A percentile compares a stretch with the other conserved stretches of the same genome.
phyloP scores from a whole-genome alignment of 129 eudicot genomes.

The Helianthus tuberosus region DNA sequence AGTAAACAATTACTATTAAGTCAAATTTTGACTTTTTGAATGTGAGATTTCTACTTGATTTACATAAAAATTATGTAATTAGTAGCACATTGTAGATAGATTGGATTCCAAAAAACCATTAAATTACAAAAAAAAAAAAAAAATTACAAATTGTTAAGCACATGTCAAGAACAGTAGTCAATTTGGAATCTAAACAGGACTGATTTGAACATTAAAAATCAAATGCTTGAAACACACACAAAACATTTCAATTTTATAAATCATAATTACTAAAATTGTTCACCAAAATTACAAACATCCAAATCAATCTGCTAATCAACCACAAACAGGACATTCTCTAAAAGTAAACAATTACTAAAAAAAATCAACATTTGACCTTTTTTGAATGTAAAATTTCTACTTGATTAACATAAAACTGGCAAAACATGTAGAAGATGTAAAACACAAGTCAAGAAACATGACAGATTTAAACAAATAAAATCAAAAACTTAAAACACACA shows the following conservation, averaged over 20 bases:
- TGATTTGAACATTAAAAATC: not conserved
- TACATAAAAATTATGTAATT: not conserved
- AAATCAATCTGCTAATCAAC: constrained; percentile 20
- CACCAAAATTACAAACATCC: not conserved
- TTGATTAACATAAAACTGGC: not conserved
- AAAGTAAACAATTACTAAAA: too few species aligned
- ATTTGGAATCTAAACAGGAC: constrained; percentile 12
- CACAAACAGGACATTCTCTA: not conserved
- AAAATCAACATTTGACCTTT: too few species aligned
- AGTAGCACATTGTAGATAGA: not conserved
- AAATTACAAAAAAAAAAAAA: not conserved
- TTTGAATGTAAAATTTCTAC: too few species aligned
- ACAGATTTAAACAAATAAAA: not conserved
- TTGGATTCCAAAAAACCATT: not conserved
- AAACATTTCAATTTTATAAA: not conserved
- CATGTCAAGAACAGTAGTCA: constrained; percentile 1
- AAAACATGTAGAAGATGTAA: not conserved
- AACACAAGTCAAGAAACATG: not conserved
- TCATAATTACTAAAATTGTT: constrained; percentile 1
- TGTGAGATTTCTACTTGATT: not conserved
- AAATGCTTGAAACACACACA: constrained; percentile 22
- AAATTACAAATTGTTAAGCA: not conserved
- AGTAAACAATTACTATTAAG: not conserved
- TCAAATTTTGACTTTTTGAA: constrained; percentile 20
- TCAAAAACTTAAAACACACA: constrained; percentile 12